A percentile compares a stretch with the other conserved stretches of the same genome.
phyloP scores from a whole-genome alignment of 148 eudicot genomes.

The Cornus florida region DNA sequence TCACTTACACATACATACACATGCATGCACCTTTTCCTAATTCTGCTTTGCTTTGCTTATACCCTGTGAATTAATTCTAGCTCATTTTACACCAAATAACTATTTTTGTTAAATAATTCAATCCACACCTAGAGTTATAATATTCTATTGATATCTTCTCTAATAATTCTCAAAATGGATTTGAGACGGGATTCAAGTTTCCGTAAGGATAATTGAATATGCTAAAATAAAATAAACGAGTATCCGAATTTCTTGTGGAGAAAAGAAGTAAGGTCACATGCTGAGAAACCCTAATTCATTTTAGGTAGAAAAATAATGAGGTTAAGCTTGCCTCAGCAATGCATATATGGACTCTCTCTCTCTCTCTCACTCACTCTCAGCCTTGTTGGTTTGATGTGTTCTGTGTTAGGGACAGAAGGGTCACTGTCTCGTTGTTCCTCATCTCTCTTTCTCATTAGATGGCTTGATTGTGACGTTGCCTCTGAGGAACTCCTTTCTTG shows the following conservation, averaged over 20 bases:
- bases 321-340: not conserved
- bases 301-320: not conserved
- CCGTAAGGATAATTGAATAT: too few species aligned
- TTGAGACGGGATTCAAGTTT: too few species aligned
- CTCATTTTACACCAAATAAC: too few species aligned
- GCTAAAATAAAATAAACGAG: too few species aligned
- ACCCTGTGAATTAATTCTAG: not conserved
- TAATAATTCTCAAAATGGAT: too few species aligned
- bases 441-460: constrained; percentile 2
- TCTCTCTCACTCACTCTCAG: not conserved
- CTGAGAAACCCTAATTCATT: not conserved
- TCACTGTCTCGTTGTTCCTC: not conserved
- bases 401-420: not conserved
- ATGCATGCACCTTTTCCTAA: not conserved
- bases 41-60: not conserved
- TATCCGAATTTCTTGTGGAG: too few species aligned
- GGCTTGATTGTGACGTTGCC: not conserved
- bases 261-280: not conserved
- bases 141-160: too few species aligned
- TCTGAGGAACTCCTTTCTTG: constrained; percentile 1
- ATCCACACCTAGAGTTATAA: too few species aligned
- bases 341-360: not conserved
- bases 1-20: not conserved
- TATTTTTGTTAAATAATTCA: too few species aligned
- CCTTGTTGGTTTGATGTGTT: not conserved